These are phyloP conservation scores for Botrytis fragariae DNA, from an alignment of 2,329 filamentous ascomycete species.

Conservation along the genomic window DNA sequence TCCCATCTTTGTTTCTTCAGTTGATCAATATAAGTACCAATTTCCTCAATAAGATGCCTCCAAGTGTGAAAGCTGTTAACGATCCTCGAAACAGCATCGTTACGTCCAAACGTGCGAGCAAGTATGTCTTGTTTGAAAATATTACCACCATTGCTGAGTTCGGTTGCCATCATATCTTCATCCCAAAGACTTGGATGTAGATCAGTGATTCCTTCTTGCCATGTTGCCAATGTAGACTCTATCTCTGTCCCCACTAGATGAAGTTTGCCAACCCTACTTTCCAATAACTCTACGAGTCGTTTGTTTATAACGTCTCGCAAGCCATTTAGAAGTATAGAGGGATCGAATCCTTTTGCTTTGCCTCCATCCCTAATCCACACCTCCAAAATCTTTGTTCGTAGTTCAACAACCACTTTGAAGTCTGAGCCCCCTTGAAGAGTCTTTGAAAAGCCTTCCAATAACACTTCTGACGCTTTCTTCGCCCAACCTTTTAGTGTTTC, in stretches of 20 bases:
- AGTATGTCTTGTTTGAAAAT: slow-evolving; percentile 68
- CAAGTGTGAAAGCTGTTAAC: slow-evolving; percentile 67
- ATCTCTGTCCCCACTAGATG: slow-evolving; percentile 64
- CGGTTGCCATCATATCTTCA: slow-evolving; percentile 58
- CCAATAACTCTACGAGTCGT: slow-evolving; percentile 62
- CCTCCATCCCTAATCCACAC: slow-evolving; percentile 72
- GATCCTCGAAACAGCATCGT: slow-evolving; percentile 61
- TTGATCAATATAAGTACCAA: slow-evolving; percentile 60
- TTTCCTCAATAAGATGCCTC: slow-evolving; percentile 69
- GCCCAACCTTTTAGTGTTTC: slow-evolving; percentile 65
- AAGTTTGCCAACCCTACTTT: slow-evolving; percentile 61
- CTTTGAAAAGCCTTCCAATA: slow-evolving; percentile 61
- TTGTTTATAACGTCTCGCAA: slow-evolving; percentile 68
- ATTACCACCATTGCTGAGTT: slow-evolving; percentile 62
- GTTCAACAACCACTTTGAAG: slow-evolving; percentile 65
- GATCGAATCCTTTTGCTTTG: slow-evolving; percentile 63
- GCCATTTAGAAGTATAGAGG: slow-evolving; percentile 64
- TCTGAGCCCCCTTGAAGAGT: slow-evolving; percentile 60
- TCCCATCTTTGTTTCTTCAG: slow-evolving; percentile 72
- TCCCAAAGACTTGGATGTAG: slow-evolving; percentile 65
- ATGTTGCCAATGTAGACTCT: slow-evolving; percentile 57
- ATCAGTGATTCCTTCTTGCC: slow-evolving; percentile 54
- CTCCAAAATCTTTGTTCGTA: slow-evolving; percentile 68
- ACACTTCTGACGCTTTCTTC: slow-evolving; percentile 54
- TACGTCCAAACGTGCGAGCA: slow-evolving; percentile 69